Evolutionary conservation across 2,329 filamentous ascomycete genomes (phyloP), one percentile per base, ranked within the genome.

Genomic region (Raffaelea albimanens): DNA sequence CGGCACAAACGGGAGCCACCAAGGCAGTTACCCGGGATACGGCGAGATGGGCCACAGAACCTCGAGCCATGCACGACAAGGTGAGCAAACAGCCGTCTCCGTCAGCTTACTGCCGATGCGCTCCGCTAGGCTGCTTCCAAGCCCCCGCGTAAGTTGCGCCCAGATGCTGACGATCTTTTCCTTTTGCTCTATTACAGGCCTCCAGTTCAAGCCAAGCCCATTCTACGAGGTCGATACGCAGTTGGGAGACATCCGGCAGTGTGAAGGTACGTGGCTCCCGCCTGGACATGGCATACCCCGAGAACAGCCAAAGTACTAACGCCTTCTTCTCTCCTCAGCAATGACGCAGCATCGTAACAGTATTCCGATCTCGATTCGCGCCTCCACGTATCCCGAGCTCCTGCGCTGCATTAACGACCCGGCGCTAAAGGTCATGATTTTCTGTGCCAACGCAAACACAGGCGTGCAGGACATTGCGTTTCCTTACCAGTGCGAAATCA

Each of bases 401-500:
- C 65, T 75, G 36, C 73, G 72, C 41, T 71, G 89, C 43, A 66
- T 75, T 22, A 62, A 64, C 8, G 80, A 91, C 52, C 69, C 73
- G n/a, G 73, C 74, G 13, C 67, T 84, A 57, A 78, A 82, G 44
- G 73, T 95, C 39, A 83, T 96, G 77, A 73, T 96, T 4, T 95
- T 94, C 60, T 95, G 89, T 58, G 82, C 87, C 3, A 70, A 72
- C 1, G 83, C 87, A 48, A 72, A 72, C 16, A 65, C 73, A 14
- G 78, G 76, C 16, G 63, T 70, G 3, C 85, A 87, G 44, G 88
- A 97, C 52, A 82, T 98, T 46, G 71, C 87, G 1, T 98, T 98
- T 55, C 93, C 93, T 2, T 82, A 91, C 57, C 89, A 96, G 66
- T 85, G 93, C 29, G 93, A 98, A 62, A 75, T 98, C 49, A 91